Evolutionary conservation across 129 eudicot genomes (phyloP).

Genomic region (Sambucus nigra): DNA sequence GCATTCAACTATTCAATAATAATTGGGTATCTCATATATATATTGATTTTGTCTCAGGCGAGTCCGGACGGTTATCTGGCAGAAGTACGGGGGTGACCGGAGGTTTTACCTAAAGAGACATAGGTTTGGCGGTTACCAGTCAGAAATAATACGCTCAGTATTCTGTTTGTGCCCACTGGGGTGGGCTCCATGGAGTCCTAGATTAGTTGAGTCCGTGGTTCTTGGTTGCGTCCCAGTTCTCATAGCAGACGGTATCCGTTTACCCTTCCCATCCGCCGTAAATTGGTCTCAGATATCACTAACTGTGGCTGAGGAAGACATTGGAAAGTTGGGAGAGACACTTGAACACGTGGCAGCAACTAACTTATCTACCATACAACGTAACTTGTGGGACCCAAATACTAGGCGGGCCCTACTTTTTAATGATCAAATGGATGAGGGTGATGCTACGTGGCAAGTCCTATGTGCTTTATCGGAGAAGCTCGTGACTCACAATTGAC

Average conservation of each 20-base stretch:
- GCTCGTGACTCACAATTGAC: slow-evolving; percentile 29
- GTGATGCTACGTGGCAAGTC: slow-evolving; percentile 81
- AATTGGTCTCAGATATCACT: slow-evolving; percentile 67
- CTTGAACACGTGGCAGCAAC: slow-evolving; percentile 66
- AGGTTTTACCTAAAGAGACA: slow-evolving; percentile 60
- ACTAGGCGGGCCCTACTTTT: slow-evolving; percentile 42
- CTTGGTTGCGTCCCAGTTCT: slow-evolving; percentile 85
- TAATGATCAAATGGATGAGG: slow-evolving; percentile 32
- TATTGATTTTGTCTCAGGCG: slow-evolving; percentile 24
- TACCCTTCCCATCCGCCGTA: slow-evolving; percentile 49
- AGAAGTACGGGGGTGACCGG: slow-evolving; percentile 48
- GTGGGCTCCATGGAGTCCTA: slow-evolving; percentile 98
- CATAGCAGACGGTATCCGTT: slow-evolving; percentile 67
- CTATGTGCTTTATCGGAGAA: slow-evolving; percentile 29
- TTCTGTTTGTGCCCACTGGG: slow-evolving; percentile 87
- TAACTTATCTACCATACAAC: slow-evolving; percentile 47
- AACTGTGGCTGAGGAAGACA: slow-evolving; percentile 62
- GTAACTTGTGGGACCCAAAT: slow-evolving; percentile 44
- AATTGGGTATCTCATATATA: no score
- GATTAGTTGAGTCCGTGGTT: slow-evolving; percentile 71
- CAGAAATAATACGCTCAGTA: slow-evolving; percentile 63
- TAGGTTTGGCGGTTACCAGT: slow-evolving; percentile 59
- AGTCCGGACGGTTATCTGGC: slow-evolving; percentile 55
- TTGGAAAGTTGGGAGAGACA: slow-evolving; percentile 38
- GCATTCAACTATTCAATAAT: no score